phyloP scores from a whole-genome alignment of 768 basidiomycete species.

The Lactarius deliciosus region DNA sequence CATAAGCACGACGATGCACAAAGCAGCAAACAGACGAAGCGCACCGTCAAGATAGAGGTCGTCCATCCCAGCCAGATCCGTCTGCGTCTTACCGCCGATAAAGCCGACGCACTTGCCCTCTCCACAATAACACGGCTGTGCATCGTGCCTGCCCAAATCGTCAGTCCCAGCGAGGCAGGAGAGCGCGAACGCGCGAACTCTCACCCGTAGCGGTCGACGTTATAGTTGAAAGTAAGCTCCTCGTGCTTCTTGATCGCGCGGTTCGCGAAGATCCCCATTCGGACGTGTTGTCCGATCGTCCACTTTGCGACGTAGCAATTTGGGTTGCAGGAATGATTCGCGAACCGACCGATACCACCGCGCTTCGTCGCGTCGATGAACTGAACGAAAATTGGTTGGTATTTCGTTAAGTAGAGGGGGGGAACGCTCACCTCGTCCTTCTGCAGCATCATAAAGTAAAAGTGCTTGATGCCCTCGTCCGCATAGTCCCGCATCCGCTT shows the following conservation, averaged over 20 bases:
- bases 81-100: conserved; percentile 98
- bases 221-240: conserved; percentile 98
- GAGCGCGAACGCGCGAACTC: conserved; percentile 32
- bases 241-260: conserved; percentile 73
- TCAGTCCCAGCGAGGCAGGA: neutral
- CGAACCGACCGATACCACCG: conserved; percentile 95
- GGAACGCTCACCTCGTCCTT: conserved; percentile 78
- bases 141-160: conserved; percentile 66
- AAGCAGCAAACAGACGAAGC: neutral
- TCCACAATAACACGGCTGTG: conserved; percentile 93
- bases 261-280: conserved; percentile 99
- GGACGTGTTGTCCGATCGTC: conserved; percentile 84
- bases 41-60: conserved; percentile 91
- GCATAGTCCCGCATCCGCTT: conserved; percentile 95
- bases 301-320: conserved; percentile 99
- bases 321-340: conserved; percentile 96
- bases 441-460: conserved; percentile 99
- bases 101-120: conserved; percentile 94
- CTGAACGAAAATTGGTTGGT: conserved; percentile 40
- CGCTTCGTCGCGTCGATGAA: conserved; percentile 98
- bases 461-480: conserved; percentile 90
- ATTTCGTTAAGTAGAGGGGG: neutral
- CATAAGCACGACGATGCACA: conserved; percentile 6
- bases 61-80: conserved; percentile 92
- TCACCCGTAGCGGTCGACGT: conserved; percentile 98